Evolutionary conservation across 345 rosid genomes (phyloP).

Genomic region (Draba incana): DNA sequence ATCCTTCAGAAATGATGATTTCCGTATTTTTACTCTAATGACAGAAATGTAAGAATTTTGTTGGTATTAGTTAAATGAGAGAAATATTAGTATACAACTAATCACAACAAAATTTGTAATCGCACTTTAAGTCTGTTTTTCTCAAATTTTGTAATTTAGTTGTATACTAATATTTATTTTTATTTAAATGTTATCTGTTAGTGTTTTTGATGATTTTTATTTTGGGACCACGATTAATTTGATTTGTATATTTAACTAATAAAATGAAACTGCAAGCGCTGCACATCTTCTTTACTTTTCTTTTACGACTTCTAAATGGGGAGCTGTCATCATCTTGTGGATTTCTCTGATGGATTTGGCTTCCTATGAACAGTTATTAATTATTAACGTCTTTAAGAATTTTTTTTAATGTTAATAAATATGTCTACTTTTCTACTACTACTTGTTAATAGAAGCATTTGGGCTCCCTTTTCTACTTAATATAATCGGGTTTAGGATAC

Average conservation of each 20-base stretch:
- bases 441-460: conserved; percentile 16
- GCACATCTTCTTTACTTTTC: conserved; percentile 76
- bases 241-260: conserved; percentile 5
- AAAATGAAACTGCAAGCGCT: conserved; percentile 49
- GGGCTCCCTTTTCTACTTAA: neutral
- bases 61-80: no score
- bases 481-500: conserved; percentile 14
- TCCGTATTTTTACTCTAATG: neutral
- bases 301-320: conserved; percentile 60
- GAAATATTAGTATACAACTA: no score
- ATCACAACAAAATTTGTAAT: neutral
- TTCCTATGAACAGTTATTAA: conserved; percentile 20
- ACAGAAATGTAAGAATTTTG: neutral
- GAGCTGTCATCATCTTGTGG: conserved; percentile 46
- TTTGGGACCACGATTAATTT: conserved; percentile 38
- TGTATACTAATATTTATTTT: neutral
- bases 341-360: conserved; percentile 36
- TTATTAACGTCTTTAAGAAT: conserved; percentile 3
- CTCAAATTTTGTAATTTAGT: neutral
- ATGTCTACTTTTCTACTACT: conserved; percentile 3
- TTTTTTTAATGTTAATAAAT: conserved; percentile 6
- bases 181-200: conserved; percentile 1
- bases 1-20: neutral
- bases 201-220: neutral
- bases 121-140: no score